Base-by-base conservation (phyloP, 176 grass and related monocot species). In the Pontederia crassipes region DNA sequence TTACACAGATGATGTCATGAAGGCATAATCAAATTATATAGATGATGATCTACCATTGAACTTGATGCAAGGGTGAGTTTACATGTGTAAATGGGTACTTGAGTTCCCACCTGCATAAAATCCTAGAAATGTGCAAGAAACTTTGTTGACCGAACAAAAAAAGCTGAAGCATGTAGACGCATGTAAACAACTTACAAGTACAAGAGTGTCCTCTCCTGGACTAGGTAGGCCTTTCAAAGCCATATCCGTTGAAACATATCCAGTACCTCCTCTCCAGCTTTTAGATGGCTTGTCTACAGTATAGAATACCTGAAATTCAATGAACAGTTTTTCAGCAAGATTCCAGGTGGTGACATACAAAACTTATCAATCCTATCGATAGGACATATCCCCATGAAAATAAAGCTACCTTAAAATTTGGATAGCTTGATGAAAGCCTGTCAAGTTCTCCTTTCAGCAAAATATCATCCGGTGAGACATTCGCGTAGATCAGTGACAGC, bases 401-500 rank as follows among this genome's bases (percentile, higher is more conserved):
- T 24, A 24, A 24, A 81, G 53, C 45, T 73, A 97, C 92, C 87
- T 97, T 97, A 73, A 97, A 97, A 87, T 97, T 97, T 32, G 92
- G 87, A 72, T 91, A 83, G 78, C 81, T 88, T 58, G 63, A 75
- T 24, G 87, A 70, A 75, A 97, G 84, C 74, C 85, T 88, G 73
- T 97, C 92, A 17, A 97, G 72, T 72, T 97, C 92, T 62, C 29
- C 75, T 81, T 88, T 97, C 65, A 97, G 76, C 75, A 97, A 82
- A 75, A 91, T 88, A 80, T 97, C 92, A 16, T 97, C 92, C 67
- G 92, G 83, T 12, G 92, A 90, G 54, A 90, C 60, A 12, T 97
- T 97, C 29, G 92, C 92, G 74, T 97, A 97, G 57, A 97, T 76
- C 73, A 97, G 82, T 35, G 92, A 97, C 52, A 97, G 78, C 92